A percentile compares a stretch with the other conserved stretches of the same genome.
These are phyloP conservation scores for Morella rubra DNA, from an alignment of 306 rosid genomes.

Conservation along the genomic window DNA sequence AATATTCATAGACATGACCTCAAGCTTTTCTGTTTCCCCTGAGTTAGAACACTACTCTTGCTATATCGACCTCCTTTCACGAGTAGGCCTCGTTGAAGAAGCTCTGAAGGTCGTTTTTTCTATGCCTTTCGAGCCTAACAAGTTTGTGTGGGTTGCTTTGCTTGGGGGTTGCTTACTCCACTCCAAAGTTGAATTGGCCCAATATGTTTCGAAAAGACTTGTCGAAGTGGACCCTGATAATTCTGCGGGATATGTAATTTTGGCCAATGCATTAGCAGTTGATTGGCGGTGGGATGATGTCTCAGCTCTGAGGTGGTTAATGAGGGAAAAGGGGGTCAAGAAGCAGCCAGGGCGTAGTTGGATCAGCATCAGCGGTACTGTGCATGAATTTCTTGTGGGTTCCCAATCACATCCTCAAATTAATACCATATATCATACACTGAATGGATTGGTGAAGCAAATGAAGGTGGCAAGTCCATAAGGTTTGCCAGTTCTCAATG, in stretches of 20 bases:
- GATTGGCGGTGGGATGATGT: slow-evolving; percentile 50
- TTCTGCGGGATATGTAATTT: slow-evolving; percentile 58
- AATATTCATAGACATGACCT: slow-evolving; percentile 41
- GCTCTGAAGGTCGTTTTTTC: slow-evolving; percentile 44
- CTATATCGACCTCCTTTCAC: slow-evolving; percentile 63
- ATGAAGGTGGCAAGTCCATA: slow-evolving; percentile 37
- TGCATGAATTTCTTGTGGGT: slow-evolving; percentile 58
- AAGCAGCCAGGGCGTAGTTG: slow-evolving; percentile 69
- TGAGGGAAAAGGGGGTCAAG: slow-evolving; percentile 56
- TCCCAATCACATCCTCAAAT: slow-evolving; percentile 42
- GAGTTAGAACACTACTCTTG: slow-evolving; percentile 60
- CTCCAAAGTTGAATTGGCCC: slow-evolving; percentile 52
- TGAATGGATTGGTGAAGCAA: slow-evolving; percentile 49
- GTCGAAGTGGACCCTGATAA: slow-evolving; percentile 50
- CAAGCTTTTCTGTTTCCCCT: slow-evolving; percentile 26
- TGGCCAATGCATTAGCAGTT: slow-evolving; percentile 60
- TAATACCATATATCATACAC: slow-evolving; percentile 32
- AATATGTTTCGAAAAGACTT: slow-evolving; percentile 52
- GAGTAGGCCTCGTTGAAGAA: slow-evolving; percentile 54
- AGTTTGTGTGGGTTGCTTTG: slow-evolving; percentile 64
- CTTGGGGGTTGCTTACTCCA: slow-evolving; percentile 63
- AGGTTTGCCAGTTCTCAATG: not conserved
- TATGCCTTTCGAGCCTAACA: slow-evolving; percentile 62
- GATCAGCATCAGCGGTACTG: slow-evolving; percentile 55
- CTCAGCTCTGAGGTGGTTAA: slow-evolving; percentile 42